Conservation (phyloP, 306 rosid species). For the Elaeagnus macrophylla region DNA sequence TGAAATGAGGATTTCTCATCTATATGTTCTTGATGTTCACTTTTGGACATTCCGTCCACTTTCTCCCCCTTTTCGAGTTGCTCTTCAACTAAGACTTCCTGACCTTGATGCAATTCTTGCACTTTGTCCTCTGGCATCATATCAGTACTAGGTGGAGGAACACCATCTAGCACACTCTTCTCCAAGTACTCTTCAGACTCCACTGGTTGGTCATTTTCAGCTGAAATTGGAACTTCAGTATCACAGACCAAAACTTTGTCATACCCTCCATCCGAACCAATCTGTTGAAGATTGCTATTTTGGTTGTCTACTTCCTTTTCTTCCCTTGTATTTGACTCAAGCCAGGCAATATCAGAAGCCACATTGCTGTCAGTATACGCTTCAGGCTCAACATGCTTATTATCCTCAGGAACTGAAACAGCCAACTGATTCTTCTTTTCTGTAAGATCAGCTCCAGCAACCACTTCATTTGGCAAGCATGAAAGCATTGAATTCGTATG, state of each 20-base stretch:
- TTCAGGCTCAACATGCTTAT: not conserved
- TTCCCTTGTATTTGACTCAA: slow-evolving; percentile 12
- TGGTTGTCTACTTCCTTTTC: slow-evolving; percentile 23
- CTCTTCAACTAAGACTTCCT: slow-evolving; percentile 16
- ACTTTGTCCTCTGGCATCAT: slow-evolving; percentile 22
- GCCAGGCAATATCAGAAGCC: slow-evolving; percentile 2
- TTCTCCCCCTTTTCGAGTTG: slow-evolving; percentile 21
- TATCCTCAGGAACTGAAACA: too few relatives aligned
- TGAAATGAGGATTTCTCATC: slow-evolving; percentile 7
- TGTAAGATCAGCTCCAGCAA: too few relatives aligned
- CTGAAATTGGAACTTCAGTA: slow-evolving; percentile 10
- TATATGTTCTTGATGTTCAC: slow-evolving; percentile 20
- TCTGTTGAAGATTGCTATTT: slow-evolving; percentile 13
- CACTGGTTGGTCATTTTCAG: slow-evolving; percentile 6
- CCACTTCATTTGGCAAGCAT: too few relatives aligned
- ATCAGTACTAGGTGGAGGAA: slow-evolving; percentile 8
- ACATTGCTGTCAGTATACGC: too few relatives aligned
- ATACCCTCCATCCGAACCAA: not conserved
- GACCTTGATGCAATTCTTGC: slow-evolving; percentile 7
- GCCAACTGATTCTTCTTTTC: too few relatives aligned
- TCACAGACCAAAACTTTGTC: slow-evolving; percentile 2
- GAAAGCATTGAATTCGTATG: too few relatives aligned
- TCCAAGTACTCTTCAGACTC: slow-evolving; percentile 13
- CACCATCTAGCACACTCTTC: slow-evolving; percentile 14
- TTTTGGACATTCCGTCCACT: slow-evolving; percentile 8